These are phyloP conservation scores for Malassezia brasiliensis DNA, from an alignment of 1,284 basidiomycete species.

Conservation along the genomic window DNA sequence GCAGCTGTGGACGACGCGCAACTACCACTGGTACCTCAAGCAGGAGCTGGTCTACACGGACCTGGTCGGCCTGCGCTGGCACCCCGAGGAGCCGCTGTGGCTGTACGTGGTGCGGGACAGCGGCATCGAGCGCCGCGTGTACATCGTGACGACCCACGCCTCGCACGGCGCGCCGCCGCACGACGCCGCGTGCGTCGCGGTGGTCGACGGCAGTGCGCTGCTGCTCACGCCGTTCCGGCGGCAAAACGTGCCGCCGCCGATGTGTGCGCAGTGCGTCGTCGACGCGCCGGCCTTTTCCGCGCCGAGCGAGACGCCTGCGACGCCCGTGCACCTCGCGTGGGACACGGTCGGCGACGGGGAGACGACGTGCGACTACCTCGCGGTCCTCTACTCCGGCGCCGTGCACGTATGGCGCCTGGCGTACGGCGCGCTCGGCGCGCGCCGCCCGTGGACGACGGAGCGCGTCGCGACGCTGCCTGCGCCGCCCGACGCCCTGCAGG, in stretches of 20 bases:
- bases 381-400: conserved; percentile 56
- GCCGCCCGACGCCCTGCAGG: not conserved
- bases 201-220: conserved; percentile 76
- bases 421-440: conserved; percentile 23
- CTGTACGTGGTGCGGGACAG: conserved; percentile 56
- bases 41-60: conserved; percentile 22
- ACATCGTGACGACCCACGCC: conserved; percentile 66
- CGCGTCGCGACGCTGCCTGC: not conserved
- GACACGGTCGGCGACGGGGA: not conserved
- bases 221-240: conserved; percentile 83
- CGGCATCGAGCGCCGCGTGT: conserved; percentile 57
- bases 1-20: conserved; percentile 87
- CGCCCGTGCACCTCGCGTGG: conserved; percentile 52
- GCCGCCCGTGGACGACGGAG: not conserved
- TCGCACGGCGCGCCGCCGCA: conserved; percentile 59
- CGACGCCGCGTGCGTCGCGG: conserved; percentile 76
- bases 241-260: conserved; percentile 89
- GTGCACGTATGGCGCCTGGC: conserved; percentile 58
- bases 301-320: not conserved
- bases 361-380: conserved; percentile 55
- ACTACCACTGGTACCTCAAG: conserved; percentile 75
- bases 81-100: conserved; percentile 67
- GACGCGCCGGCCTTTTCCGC: not conserved
- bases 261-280: conserved; percentile 55
- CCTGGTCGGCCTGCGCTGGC: conserved; percentile 60